Conservation (phyloP, 2,329 filamentous ascomycete genomes). For the Rutstroemia sp. region DNA sequence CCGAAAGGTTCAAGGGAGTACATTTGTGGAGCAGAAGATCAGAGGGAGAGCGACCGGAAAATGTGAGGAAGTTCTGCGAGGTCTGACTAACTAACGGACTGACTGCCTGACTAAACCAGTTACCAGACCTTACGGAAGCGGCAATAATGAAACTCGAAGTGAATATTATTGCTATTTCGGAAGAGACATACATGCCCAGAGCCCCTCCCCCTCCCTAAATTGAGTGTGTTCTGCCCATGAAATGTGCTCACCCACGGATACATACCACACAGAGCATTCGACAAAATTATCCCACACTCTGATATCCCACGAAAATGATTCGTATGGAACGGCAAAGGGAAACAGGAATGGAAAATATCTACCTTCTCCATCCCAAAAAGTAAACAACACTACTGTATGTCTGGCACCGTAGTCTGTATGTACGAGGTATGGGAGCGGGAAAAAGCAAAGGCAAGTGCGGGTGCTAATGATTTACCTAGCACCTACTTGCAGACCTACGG, state of each 20-base stretch:
- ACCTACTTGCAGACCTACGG: not conserved
- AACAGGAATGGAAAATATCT: no score
- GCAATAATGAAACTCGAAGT: no score
- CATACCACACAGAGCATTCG: no score
- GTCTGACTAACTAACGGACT: no score
- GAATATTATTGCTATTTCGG: not conserved
- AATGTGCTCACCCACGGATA: no score
- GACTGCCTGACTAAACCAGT: no score
- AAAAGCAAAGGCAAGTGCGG: conserved; percentile 26
- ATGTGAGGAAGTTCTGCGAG: no score
- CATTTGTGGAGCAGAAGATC: not conserved
- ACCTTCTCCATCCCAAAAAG: not conserved
- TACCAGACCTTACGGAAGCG: no score
- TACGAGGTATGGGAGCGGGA: conserved; percentile 10
- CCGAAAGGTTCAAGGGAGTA: conserved; percentile 3
- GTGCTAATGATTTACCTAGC: conserved; percentile 23
- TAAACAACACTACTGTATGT: not conserved
- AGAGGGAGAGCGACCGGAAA: no score
- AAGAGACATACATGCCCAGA: not conserved
- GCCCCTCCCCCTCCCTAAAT: not conserved
- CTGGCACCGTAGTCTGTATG: not conserved
- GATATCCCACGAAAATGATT: not conserved
- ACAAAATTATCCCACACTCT: not conserved
- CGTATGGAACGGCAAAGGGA: not conserved
- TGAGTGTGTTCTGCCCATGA: no score